phyloP scores from a whole-genome alignment of 2,329 filamentous ascomycete genomes.

The Colletotrichum filicis region DNA sequence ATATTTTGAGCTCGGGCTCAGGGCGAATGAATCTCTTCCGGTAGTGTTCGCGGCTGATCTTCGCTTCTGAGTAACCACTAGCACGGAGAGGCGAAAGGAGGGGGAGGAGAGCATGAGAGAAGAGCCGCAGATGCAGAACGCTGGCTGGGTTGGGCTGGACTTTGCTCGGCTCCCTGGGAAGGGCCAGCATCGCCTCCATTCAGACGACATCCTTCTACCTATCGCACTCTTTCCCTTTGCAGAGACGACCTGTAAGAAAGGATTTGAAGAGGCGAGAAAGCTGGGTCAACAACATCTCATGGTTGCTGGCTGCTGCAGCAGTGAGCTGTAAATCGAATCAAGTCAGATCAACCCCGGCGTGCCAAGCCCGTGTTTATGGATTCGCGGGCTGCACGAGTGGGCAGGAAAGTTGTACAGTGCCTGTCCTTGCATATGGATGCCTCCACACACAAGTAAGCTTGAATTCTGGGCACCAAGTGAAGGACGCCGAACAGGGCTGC shows the following conservation, averaged over 20 bases:
- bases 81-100: neutral
- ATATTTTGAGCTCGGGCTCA: slow-evolving; percentile 23
- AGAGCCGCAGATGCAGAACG: slow-evolving; percentile 25
- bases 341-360: slow-evolving; percentile 24
- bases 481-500: neutral
- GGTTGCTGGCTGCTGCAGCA: slow-evolving; percentile 26
- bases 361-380: slow-evolving; percentile 33
- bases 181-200: neutral
- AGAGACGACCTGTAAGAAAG: slow-evolving; percentile 3
- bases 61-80: slow-evolving; percentile 5
- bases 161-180: neutral
- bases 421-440: slow-evolving; percentile 15
- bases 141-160: slow-evolving; percentile 3
- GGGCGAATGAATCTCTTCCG: neutral
- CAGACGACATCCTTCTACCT: slow-evolving; percentile 6
- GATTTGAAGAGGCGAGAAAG: slow-evolving; percentile 7
- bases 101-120: neutral
- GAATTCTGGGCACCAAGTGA: slow-evolving; percentile 24
- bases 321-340: slow-evolving; percentile 29
- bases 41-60: slow-evolving; percentile 27
- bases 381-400: slow-evolving; percentile 25
- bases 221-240: slow-evolving; percentile 2
- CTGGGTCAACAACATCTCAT: slow-evolving; percentile 6
- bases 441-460: slow-evolving; percentile 34
- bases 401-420: slow-evolving; percentile 12